Evolutionary conservation across 2,329 filamentous ascomycete species (phyloP), one percentile per base, ranked within the genome.

Genomic region (Calonectria hongkongensis): DNA sequence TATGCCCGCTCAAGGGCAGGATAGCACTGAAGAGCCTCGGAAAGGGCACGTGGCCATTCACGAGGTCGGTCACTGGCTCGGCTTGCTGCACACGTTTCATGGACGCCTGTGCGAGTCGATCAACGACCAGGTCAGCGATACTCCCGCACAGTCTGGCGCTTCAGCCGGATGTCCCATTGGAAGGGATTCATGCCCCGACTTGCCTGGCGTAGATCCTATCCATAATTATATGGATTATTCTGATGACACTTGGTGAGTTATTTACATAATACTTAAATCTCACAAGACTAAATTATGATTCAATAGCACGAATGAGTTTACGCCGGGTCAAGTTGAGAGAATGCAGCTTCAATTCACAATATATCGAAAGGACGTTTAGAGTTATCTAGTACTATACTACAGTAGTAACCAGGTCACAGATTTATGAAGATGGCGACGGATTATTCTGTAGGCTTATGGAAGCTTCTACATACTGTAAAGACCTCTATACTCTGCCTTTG

Each of bases 141-240:
- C 67, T 27, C 67, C 67, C 45, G 67, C 67, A 25, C 67, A 70
- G 58, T 64, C 67, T 39, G 67, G 67, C 33, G 67, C 18, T 8
- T 70, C 67, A 18, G 39, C 5, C 4, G 67, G 67, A 15, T 70
- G 67, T 45, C 67, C 58, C 5, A 28, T 65, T 39, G 67, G 67
- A 51, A 54, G 58, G n/a, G 58, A 70, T 30, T 70, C 67, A 21
- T 70, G 67, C n/a, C 67, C 48, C n/a, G 39, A 70, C 47, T 65
- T 18, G n/a, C 48, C 67, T 12, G 67, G 67, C n/a, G 27, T 45
- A 70, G 67, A 70, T 30, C 58, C 67, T 28, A 70, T 70, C 25
- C 67, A 70, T 48, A 70, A 70, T 28, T 70, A 56, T 27, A 65
- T 70, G 67, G 67, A 70, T 56, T 70, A 70, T 56, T 58, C 67